Evolutionary conservation across 768 basidiomycete species (phyloP), one percentile per base, ranked within the genome.

Genomic region (Suillus occidentalis): DNA sequence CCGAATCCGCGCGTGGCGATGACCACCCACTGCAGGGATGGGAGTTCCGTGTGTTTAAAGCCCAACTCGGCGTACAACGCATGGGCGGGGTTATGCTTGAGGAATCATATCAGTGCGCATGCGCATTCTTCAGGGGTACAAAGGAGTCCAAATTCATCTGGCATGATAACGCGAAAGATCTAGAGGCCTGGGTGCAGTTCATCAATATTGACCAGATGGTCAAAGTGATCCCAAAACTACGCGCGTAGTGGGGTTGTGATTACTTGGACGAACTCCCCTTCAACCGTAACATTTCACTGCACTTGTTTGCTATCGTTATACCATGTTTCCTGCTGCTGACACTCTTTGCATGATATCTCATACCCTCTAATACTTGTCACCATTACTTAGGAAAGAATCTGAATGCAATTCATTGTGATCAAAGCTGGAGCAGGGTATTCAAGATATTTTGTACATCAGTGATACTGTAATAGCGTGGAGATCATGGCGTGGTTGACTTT

Each of bases 41-140:
- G 93, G 93, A 95, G 73, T 94, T 95, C 76, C 85, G 93, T 9
- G 79, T 94, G 49, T 95, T 90, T 83, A 84, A 83, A 63, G 85
- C 89, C 16, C 85, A 86, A 62, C 83, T 94, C 18, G 90, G 89
- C 18, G 88, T 92, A 3, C 85, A 85, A 14, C 82, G 88, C 9
- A 76, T 80, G 40, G 83, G 84, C 16, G 69, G 81, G 34, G 72
- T 75, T 22, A 77, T 90, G 49, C 79, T 86, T 49, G 83, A 87
- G 67, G 90, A 93, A 75, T 76, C 81, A 53, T 93, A 93, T 70
- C 88, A 91, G 72, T 93, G 91, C 72, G 89, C 87, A 5, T 85
- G 84, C 55, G 91, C 91, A 2, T 92, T 91, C 75, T 93, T 88
- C 79, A 81, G 91, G 36, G 89, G 89, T 12, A 84, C 83, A 7